phyloP scores from a whole-genome alignment of 345 rosid species.

The Melastoma malabathricum region DNA sequence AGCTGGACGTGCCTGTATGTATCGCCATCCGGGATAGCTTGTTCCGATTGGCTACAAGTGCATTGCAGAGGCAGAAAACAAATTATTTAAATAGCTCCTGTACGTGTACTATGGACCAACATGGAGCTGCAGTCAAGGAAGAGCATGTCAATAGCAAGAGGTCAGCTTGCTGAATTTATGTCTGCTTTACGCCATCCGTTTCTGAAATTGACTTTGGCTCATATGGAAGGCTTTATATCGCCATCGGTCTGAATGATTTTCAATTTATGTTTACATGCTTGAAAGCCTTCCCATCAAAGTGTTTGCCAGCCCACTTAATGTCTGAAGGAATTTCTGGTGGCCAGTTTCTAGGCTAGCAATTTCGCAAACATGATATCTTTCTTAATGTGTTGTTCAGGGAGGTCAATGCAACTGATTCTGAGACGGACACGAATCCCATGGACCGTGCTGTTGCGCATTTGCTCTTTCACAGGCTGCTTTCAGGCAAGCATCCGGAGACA shows the following conservation, averaged over 20 bases:
- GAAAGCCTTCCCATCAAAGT: too few relatives aligned
- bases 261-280: too few relatives aligned
- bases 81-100: constrained; percentile 37
- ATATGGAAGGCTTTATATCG: too few relatives aligned
- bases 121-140: constrained; percentile 23
- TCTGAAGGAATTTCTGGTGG: too few relatives aligned
- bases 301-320: too few relatives aligned
- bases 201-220: too few relatives aligned
- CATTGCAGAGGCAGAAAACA: constrained; percentile 51
- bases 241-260: too few relatives aligned
- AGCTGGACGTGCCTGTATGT: constrained; percentile 68
- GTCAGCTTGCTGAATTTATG: constrained; percentile 15
- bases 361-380: too few relatives aligned
- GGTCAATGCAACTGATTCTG: constrained; percentile 34
- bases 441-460: constrained; percentile 81
- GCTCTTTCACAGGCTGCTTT: constrained; percentile 65
- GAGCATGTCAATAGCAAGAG: constrained; percentile 25
- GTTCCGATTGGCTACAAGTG: constrained; percentile 87
- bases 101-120: constrained; percentile 37
- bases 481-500: constrained; percentile 35
- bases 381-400: constrained; percentile 22
- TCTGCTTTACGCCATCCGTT: too few relatives aligned
- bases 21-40: constrained; percentile 86
- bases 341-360: too few relatives aligned
- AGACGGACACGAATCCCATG: constrained; percentile 77